phyloP scores from a whole-genome alignment of 345 rosid genomes.

The Eucalyptus curtisii region DNA sequence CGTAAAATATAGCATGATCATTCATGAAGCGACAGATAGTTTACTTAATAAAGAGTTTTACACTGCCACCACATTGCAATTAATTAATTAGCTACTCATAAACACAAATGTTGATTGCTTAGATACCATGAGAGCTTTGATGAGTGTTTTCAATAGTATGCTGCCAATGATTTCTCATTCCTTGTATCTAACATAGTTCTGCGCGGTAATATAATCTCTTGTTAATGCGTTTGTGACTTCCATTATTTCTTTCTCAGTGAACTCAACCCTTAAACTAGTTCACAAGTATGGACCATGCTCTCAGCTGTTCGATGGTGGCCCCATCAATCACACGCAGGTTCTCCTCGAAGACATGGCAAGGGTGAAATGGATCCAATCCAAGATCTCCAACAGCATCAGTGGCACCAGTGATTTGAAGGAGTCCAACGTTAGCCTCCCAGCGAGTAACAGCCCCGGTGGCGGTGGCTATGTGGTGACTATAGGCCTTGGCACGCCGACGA shows the following conservation, averaged over 20 bases:
- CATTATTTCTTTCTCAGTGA: not conserved
- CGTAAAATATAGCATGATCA: not conserved
- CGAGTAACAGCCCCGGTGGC: not conserved
- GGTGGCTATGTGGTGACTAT: not conserved
- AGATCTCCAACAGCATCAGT: not conserved
- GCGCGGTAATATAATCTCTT: not conserved
- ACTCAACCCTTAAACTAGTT: not conserved
- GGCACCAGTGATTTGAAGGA: not conserved
- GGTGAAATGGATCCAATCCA: not conserved
- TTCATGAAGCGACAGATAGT: not conserved
- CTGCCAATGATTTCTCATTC: not conserved
- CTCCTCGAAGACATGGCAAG: not conserved
- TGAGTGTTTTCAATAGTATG: not conserved
- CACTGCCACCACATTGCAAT: not conserved
- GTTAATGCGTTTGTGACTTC: not conserved
- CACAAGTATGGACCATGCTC: not conserved
- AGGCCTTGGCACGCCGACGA: slow-evolving; percentile 9
- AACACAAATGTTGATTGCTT: not conserved
- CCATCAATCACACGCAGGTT: not conserved
- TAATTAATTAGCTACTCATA: not conserved
- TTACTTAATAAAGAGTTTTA: not conserved
- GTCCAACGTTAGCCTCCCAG: not conserved
- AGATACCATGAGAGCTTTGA: not conserved
- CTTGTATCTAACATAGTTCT: not conserved
- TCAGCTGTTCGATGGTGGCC: not conserved